A percentile compares a stretch with the other conserved stretches of the same genome.
phyloP scores from a whole-genome alignment of 768 basidiomycete genomes.

The Trametes coccinea region DNA sequence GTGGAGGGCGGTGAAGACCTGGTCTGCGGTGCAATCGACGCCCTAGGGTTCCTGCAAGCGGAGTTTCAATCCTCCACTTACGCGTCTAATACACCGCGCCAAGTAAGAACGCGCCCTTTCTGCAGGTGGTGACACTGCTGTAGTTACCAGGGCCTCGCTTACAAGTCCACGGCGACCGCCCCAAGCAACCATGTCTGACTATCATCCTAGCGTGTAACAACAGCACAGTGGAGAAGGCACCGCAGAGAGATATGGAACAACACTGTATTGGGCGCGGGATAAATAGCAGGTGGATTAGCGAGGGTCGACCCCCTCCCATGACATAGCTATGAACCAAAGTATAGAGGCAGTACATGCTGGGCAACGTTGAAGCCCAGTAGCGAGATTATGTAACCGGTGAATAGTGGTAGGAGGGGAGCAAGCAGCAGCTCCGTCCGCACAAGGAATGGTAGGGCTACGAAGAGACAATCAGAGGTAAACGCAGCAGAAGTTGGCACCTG shows the following conservation, averaged over 20 bases:
- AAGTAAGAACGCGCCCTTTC: too few species aligned
- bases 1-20: conserved; percentile 20
- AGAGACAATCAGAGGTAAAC: conserved; percentile 5
- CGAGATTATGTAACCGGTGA: conserved; percentile 82
- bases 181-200: neutral
- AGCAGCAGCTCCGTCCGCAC: conserved; percentile 87
- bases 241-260: too few species aligned
- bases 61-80: conserved; percentile 17
- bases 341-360: conserved; percentile 72
- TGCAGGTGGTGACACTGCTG: too few species aligned
- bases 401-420: conserved; percentile 85
- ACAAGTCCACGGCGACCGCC: neutral
- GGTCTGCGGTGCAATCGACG: conserved; percentile 19
- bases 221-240: neutral
- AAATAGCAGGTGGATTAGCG: too few species aligned
- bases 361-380: conserved; percentile 91
- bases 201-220: neutral
- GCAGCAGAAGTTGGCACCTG: neutral
- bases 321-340: conserved; percentile 59
- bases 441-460: conserved; percentile 87
- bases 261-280: too few species aligned
- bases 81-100: conserved; percentile 10
- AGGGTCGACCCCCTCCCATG: neutral
- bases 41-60: conserved; percentile 14
- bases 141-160: too few species aligned